Evolutionary conservation across 2,329 filamentous ascomycete species (phyloP), one percentile per base, ranked within the genome.

Genomic region (Hymenoscyphus linearis): DNA sequence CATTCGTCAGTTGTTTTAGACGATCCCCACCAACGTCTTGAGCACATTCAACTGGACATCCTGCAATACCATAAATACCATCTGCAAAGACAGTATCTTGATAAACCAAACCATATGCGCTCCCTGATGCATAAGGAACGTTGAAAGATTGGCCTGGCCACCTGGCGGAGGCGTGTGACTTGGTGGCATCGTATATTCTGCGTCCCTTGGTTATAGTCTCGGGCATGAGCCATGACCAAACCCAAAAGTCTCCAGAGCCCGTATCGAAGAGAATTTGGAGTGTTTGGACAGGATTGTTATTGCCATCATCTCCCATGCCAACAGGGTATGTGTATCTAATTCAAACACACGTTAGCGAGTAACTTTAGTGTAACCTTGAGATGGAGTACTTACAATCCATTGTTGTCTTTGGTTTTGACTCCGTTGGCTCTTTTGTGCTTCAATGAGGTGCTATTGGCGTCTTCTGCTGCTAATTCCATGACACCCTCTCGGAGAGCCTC

Each of bases 171-270:
- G 54, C 44, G 4, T 56, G 36, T 13, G 62, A 67, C 9, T 52
- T 61, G 10, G 35, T 59, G 2, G 31, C 60, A 31, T 62, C 62
- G 18, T 66, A 68, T 36, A 61, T 63, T 27, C 60, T 58, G 2
- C 64, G 60, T 14, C 60, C 55, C 9, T 37, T 3, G 0, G 58
- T 60, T 47, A 64, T 26, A 13, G 61, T 55, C 6, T 55, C 31
- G 10, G 66, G 63, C 62, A 66, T 63, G 16, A 65, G 34, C 66
- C 63, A 66, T 9, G 61, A 64, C 64, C 64, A 66, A 4, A 71
- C 66, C 70, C 70, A 72, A 37, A 69, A 66, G 44, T 69, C 66
- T 14, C 64, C 64, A 25, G 67, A 68, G 4, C 67, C 67, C 26
- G 65, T 69, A 37, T 69, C 68, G 54, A 69, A 68, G 13, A 67